These are phyloP conservation scores for Avena insularis DNA, from an alignment of 176 grass and related monocot species.

Conservation along the genomic window DNA sequence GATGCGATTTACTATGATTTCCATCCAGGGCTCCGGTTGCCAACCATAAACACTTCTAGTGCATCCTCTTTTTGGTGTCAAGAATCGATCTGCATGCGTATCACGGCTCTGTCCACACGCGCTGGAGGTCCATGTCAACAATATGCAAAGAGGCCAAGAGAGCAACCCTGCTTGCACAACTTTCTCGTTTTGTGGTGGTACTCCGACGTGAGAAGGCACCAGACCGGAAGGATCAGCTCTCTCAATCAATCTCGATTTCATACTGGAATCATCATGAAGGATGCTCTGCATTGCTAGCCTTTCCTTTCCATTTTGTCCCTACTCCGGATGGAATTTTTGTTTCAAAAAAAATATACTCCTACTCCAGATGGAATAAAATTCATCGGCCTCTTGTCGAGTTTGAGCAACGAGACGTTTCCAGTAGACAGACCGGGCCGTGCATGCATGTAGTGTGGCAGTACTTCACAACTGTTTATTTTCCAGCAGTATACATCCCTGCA, in stretches of 20 bases:
- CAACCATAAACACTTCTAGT: neutral
- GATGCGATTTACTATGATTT: neutral
- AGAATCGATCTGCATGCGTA: neutral
- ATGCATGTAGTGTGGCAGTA: too few relatives aligned
- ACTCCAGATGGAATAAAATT: neutral
- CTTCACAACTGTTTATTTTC: neutral
- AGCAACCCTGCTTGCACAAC: neutral
- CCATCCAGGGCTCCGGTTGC: neutral
- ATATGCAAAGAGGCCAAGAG: neutral
- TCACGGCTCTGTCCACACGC: neutral
- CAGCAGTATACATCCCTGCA: neutral
- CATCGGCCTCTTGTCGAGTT: neutral
- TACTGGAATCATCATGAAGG: too few relatives aligned
- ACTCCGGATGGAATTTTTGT: neutral
- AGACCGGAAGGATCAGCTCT: neutral
- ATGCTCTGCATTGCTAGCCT: too few relatives aligned
- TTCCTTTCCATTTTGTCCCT: neutral
- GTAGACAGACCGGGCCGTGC: neutral
- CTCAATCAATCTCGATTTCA: too few relatives aligned
- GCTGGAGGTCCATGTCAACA: neutral
- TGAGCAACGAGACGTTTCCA: neutral
- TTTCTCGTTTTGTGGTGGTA: neutral
- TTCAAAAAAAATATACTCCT: too few relatives aligned
- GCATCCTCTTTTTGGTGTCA: neutral
- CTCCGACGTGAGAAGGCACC: neutral